A percentile compares a stretch with the other conserved stretches of the same genome.
Evolutionary conservation across 1,284 basidiomycete genomes (phyloP).

Genomic region (Cryptococcus sp.): DNA sequence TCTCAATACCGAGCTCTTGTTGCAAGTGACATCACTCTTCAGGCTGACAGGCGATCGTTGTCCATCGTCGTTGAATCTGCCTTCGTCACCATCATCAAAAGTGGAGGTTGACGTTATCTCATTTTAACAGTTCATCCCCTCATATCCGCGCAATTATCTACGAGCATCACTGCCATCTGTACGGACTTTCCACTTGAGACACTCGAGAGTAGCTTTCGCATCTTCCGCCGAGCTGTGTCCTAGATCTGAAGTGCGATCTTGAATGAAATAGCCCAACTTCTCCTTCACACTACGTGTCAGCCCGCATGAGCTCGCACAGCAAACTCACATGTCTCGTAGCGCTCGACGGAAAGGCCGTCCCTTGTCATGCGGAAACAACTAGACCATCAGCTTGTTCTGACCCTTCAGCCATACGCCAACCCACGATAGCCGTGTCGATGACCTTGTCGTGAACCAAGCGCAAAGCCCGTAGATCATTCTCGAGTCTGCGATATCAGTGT

Average conservation of each 20-base stretch:
- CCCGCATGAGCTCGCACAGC: background rate
- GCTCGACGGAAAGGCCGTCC: conserved; percentile 73
- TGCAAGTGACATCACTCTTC: too few species aligned
- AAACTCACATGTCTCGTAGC: conserved; percentile 66
- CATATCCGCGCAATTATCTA: too few species aligned
- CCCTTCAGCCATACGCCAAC: too few species aligned
- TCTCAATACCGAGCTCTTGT: too few species aligned
- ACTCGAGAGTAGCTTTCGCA: conserved; percentile 73
- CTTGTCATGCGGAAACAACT: conserved; percentile 71
- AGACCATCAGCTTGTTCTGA: background rate
- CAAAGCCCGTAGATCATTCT: conserved; percentile 83
- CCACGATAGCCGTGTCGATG: conserved; percentile 68
- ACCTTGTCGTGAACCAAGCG: conserved; percentile 73
- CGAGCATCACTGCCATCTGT: conserved; percentile 15
- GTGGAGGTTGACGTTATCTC: too few species aligned
- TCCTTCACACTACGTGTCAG: conserved; percentile 62
- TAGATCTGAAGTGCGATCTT: conserved; percentile 61
- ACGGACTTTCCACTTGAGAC: conserved; percentile 54
- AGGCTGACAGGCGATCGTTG: too few species aligned
- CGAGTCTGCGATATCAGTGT: conserved; percentile 52
- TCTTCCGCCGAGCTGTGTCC: conserved; percentile 84
- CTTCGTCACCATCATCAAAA: too few species aligned
- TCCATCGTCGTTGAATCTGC: too few species aligned
- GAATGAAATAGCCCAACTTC: conserved; percentile 68
- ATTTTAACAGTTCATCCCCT: too few species aligned